phyloP scores from a whole-genome alignment of 768 basidiomycete species.

The Tulasnella sp. region DNA sequence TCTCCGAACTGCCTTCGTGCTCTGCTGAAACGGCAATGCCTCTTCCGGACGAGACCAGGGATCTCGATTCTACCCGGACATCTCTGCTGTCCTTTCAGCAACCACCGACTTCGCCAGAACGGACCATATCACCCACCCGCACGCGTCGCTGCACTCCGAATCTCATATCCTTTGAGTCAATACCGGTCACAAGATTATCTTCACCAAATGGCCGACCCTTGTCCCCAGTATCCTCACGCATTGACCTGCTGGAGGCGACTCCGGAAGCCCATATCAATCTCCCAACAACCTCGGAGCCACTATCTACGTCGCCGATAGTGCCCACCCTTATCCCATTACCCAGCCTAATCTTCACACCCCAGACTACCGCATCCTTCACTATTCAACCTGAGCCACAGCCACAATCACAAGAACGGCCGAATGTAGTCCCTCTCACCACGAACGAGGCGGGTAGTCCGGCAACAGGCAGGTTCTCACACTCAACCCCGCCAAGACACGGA shows the following conservation, averaged over 20 bases:
- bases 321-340: background rate
- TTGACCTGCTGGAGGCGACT: background rate
- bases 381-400: background rate
- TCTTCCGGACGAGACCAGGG: background rate
- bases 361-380: background rate
- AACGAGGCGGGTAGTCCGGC: background rate
- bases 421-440: background rate
- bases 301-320: background rate
- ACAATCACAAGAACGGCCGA: background rate
- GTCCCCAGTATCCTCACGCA: background rate
- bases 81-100: background rate
- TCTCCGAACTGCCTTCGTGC: background rate
- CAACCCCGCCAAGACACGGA: background rate
- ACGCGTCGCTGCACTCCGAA: background rate
- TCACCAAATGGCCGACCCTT: background rate
- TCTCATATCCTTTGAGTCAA: constrained; percentile 4
- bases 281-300: background rate
- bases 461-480: background rate
- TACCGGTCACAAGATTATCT: background rate
- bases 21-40: background rate
- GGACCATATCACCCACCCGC: background rate
- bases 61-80: background rate
- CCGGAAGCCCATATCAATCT: background rate
- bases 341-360: background rate
- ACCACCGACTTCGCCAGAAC: background rate